phyloP scores from a whole-genome alignment of 768 basidiomycete species.

The Trametes gibbosa region DNA sequence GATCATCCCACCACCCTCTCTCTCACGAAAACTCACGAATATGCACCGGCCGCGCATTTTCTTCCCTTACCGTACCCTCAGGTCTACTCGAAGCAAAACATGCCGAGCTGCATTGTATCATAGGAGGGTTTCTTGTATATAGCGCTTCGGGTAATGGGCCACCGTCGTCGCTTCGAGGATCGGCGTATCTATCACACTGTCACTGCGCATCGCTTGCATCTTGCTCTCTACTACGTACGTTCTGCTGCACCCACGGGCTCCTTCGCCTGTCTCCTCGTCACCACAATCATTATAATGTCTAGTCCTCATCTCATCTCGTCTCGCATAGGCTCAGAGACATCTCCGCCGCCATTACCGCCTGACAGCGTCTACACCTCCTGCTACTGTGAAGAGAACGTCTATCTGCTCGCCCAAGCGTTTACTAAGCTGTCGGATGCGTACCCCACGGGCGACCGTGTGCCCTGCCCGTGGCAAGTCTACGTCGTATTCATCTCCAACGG shows the following conservation, averaged over 20 bases:
- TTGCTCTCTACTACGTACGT: conserved; percentile 15
- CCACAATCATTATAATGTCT: conserved; percentile 12
- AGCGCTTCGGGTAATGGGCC: conserved; percentile 16
- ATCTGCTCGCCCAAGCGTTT: conserved; percentile 51
- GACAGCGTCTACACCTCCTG: conserved; percentile 50
- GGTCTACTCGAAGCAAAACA: conserved; percentile 8
- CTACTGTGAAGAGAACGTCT: conserved; percentile 77
- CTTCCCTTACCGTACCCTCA: conserved; percentile 7
- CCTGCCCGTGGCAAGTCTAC: conserved; percentile 46
- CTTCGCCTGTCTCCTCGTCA: background rate
- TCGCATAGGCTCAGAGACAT: background rate
- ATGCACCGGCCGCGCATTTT: conserved; percentile 1
- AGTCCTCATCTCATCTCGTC: background rate
- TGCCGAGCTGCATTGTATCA: conserved; percentile 19
- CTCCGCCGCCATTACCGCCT: conserved; percentile 34
- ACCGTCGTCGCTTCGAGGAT: background rate
- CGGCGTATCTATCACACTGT: background rate
- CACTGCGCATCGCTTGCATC: conserved; percentile 10
- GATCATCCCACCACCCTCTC: conserved; percentile 10
- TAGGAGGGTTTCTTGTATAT: conserved; percentile 10
- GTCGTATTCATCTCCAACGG: conserved; percentile 67
- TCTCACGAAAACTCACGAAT: conserved; percentile 12
- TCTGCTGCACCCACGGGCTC: conserved; percentile 9
- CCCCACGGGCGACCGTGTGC: background rate
- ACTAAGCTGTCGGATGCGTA: background rate